phyloP scores from a whole-genome alignment of 148 eudicot species.

The Simmondsia chinensis region DNA sequence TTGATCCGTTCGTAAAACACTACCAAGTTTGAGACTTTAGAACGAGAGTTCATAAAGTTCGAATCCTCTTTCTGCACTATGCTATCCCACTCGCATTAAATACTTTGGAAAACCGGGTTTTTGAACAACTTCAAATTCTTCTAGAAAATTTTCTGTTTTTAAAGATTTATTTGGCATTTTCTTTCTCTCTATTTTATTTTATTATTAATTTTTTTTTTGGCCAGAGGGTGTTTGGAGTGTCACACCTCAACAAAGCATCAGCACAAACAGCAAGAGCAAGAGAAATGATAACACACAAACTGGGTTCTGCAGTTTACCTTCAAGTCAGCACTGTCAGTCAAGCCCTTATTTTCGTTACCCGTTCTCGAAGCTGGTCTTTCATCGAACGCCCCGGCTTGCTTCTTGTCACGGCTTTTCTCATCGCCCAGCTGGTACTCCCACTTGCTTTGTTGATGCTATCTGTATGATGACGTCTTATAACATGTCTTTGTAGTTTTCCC shows the following conservation, averaged over 20 bases:
- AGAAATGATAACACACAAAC: conserved; percentile 36
- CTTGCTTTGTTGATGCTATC: no score
- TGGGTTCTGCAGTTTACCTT: conserved; percentile 94
- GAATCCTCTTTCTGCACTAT: no score
- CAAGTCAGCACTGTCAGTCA: conserved; percentile 98
- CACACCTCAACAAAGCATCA: conserved; percentile 72
- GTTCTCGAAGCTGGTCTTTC: conserved; percentile 90
- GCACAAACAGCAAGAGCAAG: conserved; percentile 30
- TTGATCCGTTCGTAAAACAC: no score
- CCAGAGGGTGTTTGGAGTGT: conserved; percentile 83
- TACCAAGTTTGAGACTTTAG: no score
- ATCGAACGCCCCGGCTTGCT: conserved; percentile 85
- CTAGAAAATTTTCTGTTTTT: no score
- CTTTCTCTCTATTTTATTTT: no score
- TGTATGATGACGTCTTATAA: neutral
- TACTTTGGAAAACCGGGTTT: no score
- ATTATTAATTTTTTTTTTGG: no score
- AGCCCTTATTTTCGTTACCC: conserved; percentile 92
- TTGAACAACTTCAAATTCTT: no score
- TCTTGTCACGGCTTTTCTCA: conserved; percentile 62
- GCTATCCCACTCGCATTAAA: no score
- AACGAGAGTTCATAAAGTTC: no score
- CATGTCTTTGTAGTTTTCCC: neutral
- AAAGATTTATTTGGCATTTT: no score
- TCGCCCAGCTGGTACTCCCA: conserved; percentile 95